Conservation (phyloP, 2,329 filamentous ascomycete species). For the Ophiosphaerella korrae region DNA sequence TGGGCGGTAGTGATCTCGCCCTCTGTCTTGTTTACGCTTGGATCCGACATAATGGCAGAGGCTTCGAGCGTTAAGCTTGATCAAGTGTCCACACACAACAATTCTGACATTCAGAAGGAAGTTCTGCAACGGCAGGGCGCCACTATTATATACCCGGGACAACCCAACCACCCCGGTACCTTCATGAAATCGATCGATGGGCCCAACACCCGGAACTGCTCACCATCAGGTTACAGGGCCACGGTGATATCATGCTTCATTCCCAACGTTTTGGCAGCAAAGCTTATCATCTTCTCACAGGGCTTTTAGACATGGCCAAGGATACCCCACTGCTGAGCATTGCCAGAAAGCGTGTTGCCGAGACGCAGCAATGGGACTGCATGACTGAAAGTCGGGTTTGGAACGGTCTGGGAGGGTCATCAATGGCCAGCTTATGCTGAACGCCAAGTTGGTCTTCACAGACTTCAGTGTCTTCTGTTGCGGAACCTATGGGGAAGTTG, state of each 20-base stretch:
- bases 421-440: not conserved
- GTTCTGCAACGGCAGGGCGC: too few relatives aligned
- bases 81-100: not conserved
- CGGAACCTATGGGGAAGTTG: not conserved
- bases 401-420: not conserved
- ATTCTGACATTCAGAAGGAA: too few relatives aligned
- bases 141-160: too few relatives aligned
- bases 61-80: not conserved
- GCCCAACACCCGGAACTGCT: not conserved
- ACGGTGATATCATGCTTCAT: not conserved
- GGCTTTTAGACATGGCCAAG: not conserved
- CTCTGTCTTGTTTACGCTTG: conserved; percentile 1
- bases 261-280: not conserved
- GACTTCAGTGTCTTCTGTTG: not conserved
- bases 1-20: not conserved
- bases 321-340: not conserved
- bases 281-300: not conserved
- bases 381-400: not conserved
- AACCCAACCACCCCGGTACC: too few relatives aligned
- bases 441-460: too few relatives aligned
- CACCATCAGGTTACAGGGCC: not conserved
- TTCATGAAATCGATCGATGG: too few relatives aligned
- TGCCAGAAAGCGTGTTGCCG: not conserved
- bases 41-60: conserved; percentile 1
- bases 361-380: not conserved